Base-by-base conservation (phyloP, 345 rosid genomes). In the Linum tenue region DNA sequence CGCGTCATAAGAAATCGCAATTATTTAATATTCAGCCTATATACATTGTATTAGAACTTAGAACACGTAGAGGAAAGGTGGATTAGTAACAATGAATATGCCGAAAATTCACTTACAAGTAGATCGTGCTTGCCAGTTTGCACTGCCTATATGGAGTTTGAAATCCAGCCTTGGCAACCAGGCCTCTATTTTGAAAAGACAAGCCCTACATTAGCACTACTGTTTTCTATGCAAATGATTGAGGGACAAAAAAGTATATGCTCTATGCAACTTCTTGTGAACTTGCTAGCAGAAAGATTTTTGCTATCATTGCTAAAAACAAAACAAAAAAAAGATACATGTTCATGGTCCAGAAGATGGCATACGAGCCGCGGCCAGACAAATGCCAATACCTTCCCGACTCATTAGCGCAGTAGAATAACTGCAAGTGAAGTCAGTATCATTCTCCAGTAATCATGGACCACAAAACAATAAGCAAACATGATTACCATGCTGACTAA, bases 401-500 rank as follows among this genome's bases (percentile, higher is more conserved):
- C 9, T 15, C 53, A 48, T 48, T 48, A 7, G 53, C 53, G 14
- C 12, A 5, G 53, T 12, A 48, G 31, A 22, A 22, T 22, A 1
- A 3, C 10, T 48, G 15, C 35, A 15, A n/a, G 39, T 3, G 37
- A 59, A n/a, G 56, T 6, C 56, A 58, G 7, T 55, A 5, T 42
- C 4, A 5, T 4, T 16, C 38, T 14, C 58, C 14, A 7, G 36
- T 51, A 22, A 42, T 37, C 22, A 14, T 15, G 62, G 38, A 55
- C 59, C 15, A 12, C 65, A 1, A 37, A 56, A 12, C 2, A 38
- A 39, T 16, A 48, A 39, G 36, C 37, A 56, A 51, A n/a, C 67
- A 11, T 55, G 57, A 53, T 53, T 69, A 74, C 68, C 79, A 84
- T 0, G 80, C 78, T n/a, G 44, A 59, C 37, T 56, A 75, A 17